phyloP scores from a whole-genome alignment of 2,329 filamentous ascomycete species.

The Rhinocladiella mackenziei region DNA sequence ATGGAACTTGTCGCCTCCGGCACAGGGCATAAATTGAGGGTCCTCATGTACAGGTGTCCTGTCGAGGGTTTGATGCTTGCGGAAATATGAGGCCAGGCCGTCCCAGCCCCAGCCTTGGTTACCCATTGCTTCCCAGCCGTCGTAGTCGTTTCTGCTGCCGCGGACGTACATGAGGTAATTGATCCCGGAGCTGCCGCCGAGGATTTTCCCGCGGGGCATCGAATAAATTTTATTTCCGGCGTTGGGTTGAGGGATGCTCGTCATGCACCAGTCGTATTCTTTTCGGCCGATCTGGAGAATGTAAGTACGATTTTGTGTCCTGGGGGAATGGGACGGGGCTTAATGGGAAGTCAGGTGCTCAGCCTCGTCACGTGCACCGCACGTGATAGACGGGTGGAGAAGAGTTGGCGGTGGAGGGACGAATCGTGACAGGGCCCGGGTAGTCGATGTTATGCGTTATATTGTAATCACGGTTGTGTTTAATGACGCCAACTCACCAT shows the following conservation, averaged over 20 bases:
- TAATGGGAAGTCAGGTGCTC: not conserved
- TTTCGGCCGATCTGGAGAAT: conserved; percentile 20
- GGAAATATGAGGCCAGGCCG: conserved; percentile 20
- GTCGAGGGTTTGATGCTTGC: conserved; percentile 34
- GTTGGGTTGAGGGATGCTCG: conserved; percentile 21
- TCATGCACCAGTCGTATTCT: conserved; percentile 28
- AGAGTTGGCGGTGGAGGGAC: too few species aligned
- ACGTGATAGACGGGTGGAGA: too few species aligned
- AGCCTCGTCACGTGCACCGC: not conserved
- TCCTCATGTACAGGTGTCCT: conserved; percentile 25
- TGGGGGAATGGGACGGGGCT: too few species aligned
- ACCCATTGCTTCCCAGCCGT: conserved; percentile 38
- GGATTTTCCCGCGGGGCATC: conserved; percentile 32
- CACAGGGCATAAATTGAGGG: conserved; percentile 32
- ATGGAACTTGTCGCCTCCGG: conserved; percentile 23
- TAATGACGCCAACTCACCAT: conserved; percentile 8
- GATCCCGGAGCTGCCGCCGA: conserved; percentile 35
- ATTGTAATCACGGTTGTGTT: not conserved
- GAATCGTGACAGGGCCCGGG: too few species aligned
- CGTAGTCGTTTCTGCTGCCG: conserved; percentile 34
- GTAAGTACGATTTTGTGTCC: too few species aligned
- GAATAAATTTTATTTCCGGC: conserved; percentile 25
- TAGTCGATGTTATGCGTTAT: too few species aligned
- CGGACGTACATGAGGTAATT: conserved; percentile 33
- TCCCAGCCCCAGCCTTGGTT: conserved; percentile 39